Percentiles rank a stretch among this genome's conserved stretches.
Evolutionary conservation across 805 yeast species (phyloP).

Genomic region (Wickerhamiella australiensis): DNA sequence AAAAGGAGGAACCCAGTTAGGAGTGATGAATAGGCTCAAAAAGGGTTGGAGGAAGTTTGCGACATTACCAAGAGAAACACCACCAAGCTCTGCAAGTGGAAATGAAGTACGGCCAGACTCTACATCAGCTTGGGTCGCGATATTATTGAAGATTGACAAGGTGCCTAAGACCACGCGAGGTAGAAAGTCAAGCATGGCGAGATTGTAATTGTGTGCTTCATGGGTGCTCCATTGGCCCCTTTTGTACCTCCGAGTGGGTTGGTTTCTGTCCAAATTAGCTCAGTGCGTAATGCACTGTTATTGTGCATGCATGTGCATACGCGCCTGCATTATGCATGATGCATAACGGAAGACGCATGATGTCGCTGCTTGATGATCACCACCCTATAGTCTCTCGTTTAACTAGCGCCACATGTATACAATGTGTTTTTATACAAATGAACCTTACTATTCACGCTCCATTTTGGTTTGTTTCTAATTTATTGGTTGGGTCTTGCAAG

Average conservation of each 20-base stretch:
- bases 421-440: too few relatives aligned
- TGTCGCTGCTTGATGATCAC: too few relatives aligned
- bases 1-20: slow-evolving; percentile 15
- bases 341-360: too few relatives aligned
- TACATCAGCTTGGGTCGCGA: background rate
- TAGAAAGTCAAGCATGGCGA: background rate
- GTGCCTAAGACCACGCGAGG: slow-evolving; percentile 7
- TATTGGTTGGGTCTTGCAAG: too few relatives aligned
- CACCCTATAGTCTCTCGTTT: too few relatives aligned
- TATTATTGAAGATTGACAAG: background rate
- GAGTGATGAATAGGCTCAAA: slow-evolving; percentile 16
- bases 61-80: slow-evolving; percentile 6
- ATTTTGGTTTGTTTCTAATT: too few relatives aligned
- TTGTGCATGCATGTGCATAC: too few relatives aligned
- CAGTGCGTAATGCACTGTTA: too few relatives aligned
- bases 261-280: background rate
- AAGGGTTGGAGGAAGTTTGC: slow-evolving; percentile 26
- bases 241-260: background rate
- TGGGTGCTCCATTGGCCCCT: background rate
- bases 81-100: slow-evolving; percentile 5
- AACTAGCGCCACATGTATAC: too few relatives aligned
- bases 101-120: background rate
- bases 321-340: too few relatives aligned
- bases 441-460: too few relatives aligned
- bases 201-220: too few relatives aligned